Conservation (phyloP, 208 protist genomes). For the Leishmania tropica region DNA sequence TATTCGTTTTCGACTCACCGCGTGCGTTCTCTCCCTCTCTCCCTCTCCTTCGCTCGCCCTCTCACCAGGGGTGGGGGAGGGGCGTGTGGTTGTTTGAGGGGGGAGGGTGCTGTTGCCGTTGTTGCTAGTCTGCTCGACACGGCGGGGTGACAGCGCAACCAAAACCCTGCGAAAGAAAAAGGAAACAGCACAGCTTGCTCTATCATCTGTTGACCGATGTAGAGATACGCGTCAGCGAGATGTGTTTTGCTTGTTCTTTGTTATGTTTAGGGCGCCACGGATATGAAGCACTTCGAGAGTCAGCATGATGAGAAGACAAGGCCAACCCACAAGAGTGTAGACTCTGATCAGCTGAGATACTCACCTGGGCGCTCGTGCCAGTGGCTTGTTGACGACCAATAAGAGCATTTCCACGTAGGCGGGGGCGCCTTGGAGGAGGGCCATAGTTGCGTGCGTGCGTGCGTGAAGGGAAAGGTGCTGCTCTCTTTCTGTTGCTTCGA, state of each 20-base stretch:
- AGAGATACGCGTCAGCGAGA: not conserved
- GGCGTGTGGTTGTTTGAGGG: not conserved
- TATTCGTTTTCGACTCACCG: not conserved
- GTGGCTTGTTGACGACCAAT: not conserved
- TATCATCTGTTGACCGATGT: not conserved
- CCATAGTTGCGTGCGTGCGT: not conserved
- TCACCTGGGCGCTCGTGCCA: not conserved
- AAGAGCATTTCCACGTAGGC: not conserved
- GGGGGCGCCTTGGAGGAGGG: not conserved
- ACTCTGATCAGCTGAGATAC: not conserved
- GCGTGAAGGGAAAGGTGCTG: not conserved
- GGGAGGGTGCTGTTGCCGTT: not conserved
- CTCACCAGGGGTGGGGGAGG: not conserved
- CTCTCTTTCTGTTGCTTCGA: not conserved
- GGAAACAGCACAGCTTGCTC: not conserved
- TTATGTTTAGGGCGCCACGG: not conserved
- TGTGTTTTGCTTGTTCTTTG: not conserved
- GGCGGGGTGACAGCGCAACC: not conserved
- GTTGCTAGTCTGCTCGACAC: not conserved
- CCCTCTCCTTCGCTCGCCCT: not conserved
- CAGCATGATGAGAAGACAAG: not conserved
- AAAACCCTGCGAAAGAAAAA: not conserved
- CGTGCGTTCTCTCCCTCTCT: not conserved
- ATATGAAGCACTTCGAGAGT: not conserved
- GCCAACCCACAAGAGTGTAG: not conserved